Conservation (phyloP, 495 filamentous ascomycete species). For the Amphirosellinia nigrospora region DNA sequence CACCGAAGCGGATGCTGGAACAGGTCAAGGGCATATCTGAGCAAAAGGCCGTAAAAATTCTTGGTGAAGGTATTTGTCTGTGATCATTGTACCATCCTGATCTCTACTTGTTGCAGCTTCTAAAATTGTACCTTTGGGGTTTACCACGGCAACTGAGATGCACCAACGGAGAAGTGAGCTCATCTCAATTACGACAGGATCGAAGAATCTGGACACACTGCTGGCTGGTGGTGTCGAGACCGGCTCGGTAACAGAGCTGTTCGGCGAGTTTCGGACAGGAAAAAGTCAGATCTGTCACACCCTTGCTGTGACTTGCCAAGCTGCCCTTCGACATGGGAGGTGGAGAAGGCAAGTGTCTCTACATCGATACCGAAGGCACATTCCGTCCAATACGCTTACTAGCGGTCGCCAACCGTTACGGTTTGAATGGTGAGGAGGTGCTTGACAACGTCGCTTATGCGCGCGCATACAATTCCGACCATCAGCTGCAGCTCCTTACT, state of each 20-base stretch:
- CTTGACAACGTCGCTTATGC: slow-evolving; percentile 98
- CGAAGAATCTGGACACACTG: slow-evolving; percentile 94
- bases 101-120: slow-evolving; percentile 65
- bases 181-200: slow-evolving; percentile 96
- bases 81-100: background rate
- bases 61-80: slow-evolving; percentile 73
- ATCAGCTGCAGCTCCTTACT: slow-evolving; percentile 91
- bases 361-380: slow-evolving; percentile 98
- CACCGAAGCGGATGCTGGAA: slow-evolving; percentile 83
- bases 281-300: slow-evolving; percentile 99
- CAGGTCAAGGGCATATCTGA: slow-evolving; percentile 98
- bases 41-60: slow-evolving; percentile 91
- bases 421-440: slow-evolving; percentile 94
- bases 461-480: slow-evolving; percentile 96
- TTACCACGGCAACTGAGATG: slow-evolving; percentile 99
- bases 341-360: slow-evolving; percentile 97
- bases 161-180: slow-evolving; percentile 93
- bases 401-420: slow-evolving; percentile 90
- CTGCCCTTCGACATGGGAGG: slow-evolving; percentile 98
- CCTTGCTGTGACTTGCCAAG: slow-evolving; percentile 97
- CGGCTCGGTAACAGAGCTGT: slow-evolving; percentile 97
- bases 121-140: slow-evolving; percentile 97
- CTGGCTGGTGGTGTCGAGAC: slow-evolving; percentile 95
- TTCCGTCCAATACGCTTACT: slow-evolving; percentile 92
- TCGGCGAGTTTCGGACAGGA: slow-evolving; percentile 96